Conservation (phyloP, 2,329 filamentous ascomycete species). For the Bipolaris gigantea region DNA sequence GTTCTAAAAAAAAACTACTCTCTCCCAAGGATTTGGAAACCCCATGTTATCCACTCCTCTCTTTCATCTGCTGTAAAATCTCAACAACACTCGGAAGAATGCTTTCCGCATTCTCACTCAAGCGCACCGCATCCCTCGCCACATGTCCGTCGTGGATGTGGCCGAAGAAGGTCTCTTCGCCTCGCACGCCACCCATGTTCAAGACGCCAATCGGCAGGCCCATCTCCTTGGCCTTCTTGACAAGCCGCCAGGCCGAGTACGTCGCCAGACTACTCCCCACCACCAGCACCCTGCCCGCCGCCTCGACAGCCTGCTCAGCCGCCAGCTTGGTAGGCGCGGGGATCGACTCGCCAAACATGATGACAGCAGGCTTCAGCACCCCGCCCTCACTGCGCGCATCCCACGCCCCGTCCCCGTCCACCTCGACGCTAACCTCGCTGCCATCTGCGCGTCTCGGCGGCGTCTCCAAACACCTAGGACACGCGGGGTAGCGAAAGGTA, state of each 20-base stretch:
- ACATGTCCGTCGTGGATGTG: constrained; percentile 53
- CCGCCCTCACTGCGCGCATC: constrained; percentile 57
- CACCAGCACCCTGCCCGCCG: constrained; percentile 70
- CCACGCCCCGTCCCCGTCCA: constrained; percentile 83
- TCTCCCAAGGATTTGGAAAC: too few species aligned
- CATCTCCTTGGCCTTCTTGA: constrained; percentile 77
- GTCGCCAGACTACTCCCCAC: constrained; percentile 90
- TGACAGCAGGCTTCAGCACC: constrained; percentile 86
- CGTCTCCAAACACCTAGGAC: constrained; percentile 72
- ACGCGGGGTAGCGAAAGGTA: constrained; percentile 88
- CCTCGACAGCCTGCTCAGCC: constrained; percentile 79
- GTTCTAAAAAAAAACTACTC: neutral
- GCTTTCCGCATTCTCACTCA: constrained; percentile 46
- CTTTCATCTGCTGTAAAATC: constrained; percentile 25
- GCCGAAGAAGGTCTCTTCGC: constrained; percentile 72
- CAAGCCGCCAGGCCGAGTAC: constrained; percentile 90
- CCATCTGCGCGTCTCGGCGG: constrained; percentile 63
- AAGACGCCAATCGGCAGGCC: constrained; percentile 85
- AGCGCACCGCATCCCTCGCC: constrained; percentile 45
- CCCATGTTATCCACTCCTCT: neutral
- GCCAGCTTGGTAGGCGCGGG: constrained; percentile 66
- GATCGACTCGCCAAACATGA: constrained; percentile 96
- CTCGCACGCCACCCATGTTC: constrained; percentile 82
- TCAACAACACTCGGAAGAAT: constrained; percentile 38
- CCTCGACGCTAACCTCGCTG: constrained; percentile 58